phyloP scores from a whole-genome alignment of 192 early-diverging fungal species.

The Backusella tuberculispora region DNA sequence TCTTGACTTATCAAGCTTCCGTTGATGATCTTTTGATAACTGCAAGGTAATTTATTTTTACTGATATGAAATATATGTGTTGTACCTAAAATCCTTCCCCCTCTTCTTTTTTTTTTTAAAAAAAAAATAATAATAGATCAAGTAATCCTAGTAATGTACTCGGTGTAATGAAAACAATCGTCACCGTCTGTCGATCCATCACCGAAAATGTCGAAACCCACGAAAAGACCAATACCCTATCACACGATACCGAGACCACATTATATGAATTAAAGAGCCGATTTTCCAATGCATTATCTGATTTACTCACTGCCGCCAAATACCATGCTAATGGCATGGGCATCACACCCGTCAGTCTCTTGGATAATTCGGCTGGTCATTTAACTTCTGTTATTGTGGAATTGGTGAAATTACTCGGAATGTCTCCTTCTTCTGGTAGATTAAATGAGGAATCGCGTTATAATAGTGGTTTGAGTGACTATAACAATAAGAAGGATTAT shows the following conservation, averaged over 20 bases:
- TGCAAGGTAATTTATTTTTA: conserved; percentile 68
- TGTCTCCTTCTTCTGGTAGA: conserved; percentile 5
- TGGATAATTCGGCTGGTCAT: conserved; percentile 82
- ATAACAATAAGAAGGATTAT: too few relatives aligned
- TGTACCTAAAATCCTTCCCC: background rate
- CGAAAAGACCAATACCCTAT: conserved; percentile 54
- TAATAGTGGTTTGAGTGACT: too few relatives aligned
- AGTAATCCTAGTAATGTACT: conserved; percentile 73
- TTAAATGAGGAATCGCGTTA: too few relatives aligned
- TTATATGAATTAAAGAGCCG: conserved; percentile 61
- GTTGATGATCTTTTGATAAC: conserved; percentile 78
- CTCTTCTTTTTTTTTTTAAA: too few relatives aligned
- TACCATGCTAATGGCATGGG: conserved; percentile 74
- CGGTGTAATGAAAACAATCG: conserved; percentile 78
- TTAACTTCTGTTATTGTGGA: conserved; percentile 83
- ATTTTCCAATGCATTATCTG: conserved; percentile 65
- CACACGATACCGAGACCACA: conserved; percentile 49
- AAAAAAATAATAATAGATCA: conserved; percentile 55
- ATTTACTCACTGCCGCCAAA: conserved; percentile 75
- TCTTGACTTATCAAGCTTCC: conserved; percentile 78
- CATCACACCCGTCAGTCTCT: conserved; percentile 63
- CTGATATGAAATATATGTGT: too few relatives aligned
- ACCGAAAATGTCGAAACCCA: conserved; percentile 81
- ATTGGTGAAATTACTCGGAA: conserved; percentile 62
- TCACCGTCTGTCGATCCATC: conserved; percentile 81